phyloP scores from a whole-genome alignment of 2,329 filamentous ascomycete genomes.

The Microcyclosporella mali region DNA sequence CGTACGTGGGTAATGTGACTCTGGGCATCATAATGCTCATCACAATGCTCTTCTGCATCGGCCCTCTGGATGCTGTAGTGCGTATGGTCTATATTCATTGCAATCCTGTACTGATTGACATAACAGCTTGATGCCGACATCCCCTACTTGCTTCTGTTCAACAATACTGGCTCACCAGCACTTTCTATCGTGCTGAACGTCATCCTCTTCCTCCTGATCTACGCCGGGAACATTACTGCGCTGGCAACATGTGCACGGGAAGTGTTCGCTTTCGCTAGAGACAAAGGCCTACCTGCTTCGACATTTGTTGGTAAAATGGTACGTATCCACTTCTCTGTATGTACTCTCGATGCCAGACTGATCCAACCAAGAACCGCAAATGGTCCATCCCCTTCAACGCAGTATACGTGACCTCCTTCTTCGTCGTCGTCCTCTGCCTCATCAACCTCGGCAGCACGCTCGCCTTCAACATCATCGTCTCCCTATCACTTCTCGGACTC shows the following conservation, averaged over 20 bases:
- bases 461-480: constrained; percentile 35
- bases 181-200: constrained; percentile 23
- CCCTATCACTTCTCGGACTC: constrained; percentile 30
- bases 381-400: constrained; percentile 30
- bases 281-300: constrained; percentile 26
- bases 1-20: constrained; percentile 20
- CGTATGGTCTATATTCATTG: constrained; percentile 5
- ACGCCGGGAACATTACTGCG: constrained; percentile 22
- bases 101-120: not conserved
- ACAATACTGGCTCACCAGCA: constrained; percentile 20
- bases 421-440: constrained; percentile 29
- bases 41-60: constrained; percentile 28
- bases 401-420: constrained; percentile 29
- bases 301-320: no score
- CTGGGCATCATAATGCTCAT: constrained; percentile 22
- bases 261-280: constrained; percentile 39
- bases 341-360: constrained; percentile 13
- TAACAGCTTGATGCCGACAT: constrained; percentile 14
- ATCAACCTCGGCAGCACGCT: constrained; percentile 33
- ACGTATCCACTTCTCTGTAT: no score
- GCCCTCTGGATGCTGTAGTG: constrained; percentile 24
- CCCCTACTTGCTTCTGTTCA: constrained; percentile 25
- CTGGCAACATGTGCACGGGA: constrained; percentile 42
- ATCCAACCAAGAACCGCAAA: constrained; percentile 25
- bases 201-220: constrained; percentile 24